phyloP scores from a whole-genome alignment of 129 eudicot genomes.

The Flaveria brownii region DNA sequence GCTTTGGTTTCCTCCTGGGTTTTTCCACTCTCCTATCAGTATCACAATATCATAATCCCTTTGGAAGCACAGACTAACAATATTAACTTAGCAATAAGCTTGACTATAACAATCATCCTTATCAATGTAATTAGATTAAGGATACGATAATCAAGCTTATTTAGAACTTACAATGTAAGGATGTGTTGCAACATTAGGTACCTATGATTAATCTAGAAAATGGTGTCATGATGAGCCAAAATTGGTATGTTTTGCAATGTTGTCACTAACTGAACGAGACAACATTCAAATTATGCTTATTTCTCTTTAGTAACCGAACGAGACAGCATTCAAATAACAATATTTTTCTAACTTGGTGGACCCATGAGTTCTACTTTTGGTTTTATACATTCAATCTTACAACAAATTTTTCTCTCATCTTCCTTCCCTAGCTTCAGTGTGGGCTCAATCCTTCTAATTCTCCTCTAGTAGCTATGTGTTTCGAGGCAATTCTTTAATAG shows the following conservation, averaged over 20 bases:
- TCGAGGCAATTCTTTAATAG: background rate
- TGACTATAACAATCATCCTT: background rate
- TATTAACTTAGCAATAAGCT: background rate
- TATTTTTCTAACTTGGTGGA: background rate
- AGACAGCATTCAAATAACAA: background rate
- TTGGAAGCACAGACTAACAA: background rate
- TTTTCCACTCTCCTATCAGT: background rate
- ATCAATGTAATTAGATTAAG: background rate
- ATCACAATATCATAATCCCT: background rate
- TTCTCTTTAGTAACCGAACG: background rate
- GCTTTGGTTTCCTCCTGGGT: background rate
- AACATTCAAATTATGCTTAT: background rate
- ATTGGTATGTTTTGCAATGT: background rate
- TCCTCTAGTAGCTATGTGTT: background rate
- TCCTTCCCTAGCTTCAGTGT: background rate
- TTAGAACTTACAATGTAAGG: background rate
- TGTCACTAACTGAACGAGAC: background rate
- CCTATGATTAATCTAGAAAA: background rate
- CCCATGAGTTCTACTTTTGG: background rate
- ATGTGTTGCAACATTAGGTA: background rate
- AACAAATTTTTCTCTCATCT: constrained; percentile 12
- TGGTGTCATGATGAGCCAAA: background rate
- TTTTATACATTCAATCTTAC: background rate
- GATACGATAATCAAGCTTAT: background rate
- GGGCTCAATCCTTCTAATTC: background rate